Percentiles rank a stretch among this genome's conserved stretches.
Evolutionary conservation across 208 protist species (phyloP).

Genomic region (Porcisia deanei): DNA sequence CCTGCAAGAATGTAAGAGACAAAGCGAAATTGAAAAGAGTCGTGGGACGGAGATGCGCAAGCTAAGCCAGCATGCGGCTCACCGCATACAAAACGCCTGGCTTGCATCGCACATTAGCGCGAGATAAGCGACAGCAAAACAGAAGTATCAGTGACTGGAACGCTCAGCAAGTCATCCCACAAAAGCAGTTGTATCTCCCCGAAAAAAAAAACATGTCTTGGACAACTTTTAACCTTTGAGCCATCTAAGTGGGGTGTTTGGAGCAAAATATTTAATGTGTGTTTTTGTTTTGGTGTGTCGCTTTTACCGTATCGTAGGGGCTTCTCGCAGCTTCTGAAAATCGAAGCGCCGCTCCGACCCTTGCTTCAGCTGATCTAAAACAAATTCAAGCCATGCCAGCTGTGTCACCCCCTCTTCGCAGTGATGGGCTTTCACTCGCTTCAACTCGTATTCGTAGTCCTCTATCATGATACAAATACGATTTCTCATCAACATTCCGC

Average conservation of each 20-base stretch:
- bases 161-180: neutral
- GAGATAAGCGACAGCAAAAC: neutral
- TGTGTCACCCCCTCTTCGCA: slow-evolving; percentile 86
- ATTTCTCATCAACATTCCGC: slow-evolving; percentile 88
- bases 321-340: slow-evolving; percentile 74
- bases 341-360: slow-evolving; percentile 81
- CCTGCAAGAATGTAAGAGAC: slow-evolving; percentile 17
- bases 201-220: neutral
- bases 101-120: neutral
- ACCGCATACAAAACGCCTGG: neutral
- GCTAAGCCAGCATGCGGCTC: slow-evolving; percentile 7
- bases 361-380: slow-evolving; percentile 86
- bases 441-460: slow-evolving; percentile 93
- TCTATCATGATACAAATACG: slow-evolving; percentile 90
- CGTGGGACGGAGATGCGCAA: slow-evolving; percentile 12
- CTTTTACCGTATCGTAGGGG: slow-evolving; percentile 23
- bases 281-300: neutral
- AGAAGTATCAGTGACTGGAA: neutral
- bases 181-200: neutral
- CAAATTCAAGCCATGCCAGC: slow-evolving; percentile 90
- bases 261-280: neutral
- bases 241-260: neutral
- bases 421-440: slow-evolving; percentile 89
- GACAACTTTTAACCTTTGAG: neutral
- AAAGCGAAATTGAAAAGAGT: slow-evolving; percentile 27